Percentiles rank a stretch among this genome's conserved stretches.
phyloP scores from a whole-genome alignment of 306 rosid genomes.

The Cotoneaster glaucophyllus region DNA sequence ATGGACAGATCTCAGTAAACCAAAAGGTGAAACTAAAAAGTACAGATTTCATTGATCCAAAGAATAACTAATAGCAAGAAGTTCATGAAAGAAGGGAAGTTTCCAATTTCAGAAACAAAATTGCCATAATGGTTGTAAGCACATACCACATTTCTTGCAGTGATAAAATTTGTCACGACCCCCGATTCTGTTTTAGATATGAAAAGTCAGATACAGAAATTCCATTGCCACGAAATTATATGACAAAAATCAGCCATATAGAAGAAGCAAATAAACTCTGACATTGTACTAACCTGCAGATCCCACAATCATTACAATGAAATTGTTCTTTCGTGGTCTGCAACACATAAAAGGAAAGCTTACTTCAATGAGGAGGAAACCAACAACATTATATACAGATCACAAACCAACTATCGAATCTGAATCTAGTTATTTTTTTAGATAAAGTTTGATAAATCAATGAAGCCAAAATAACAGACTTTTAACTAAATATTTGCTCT shows the following conservation, averaged over 20 bases:
- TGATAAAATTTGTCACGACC: conserved; percentile 79
- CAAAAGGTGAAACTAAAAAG: not conserved
- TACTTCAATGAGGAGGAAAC: conserved; percentile 8
- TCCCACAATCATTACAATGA: conserved; percentile 96
- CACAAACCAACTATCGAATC: conserved; percentile 6
- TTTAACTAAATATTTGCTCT: not conserved
- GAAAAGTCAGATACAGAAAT: conserved; percentile 14
- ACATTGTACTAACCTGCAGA: conserved; percentile 64
- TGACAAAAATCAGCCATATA: not conserved
- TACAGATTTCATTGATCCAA: not conserved
- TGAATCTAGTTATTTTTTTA: conserved; percentile 11
- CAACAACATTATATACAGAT: conserved; percentile 6
- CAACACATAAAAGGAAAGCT: conserved; percentile 11
- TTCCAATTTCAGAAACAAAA: not conserved
- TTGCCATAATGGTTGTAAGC: conserved; percentile 9
- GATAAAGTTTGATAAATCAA: not conserved
- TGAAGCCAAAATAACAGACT: conserved; percentile 3
- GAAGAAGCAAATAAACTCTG: not conserved
- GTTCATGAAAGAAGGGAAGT: not conserved
- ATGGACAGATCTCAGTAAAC: not conserved
- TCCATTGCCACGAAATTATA: conserved; percentile 17
- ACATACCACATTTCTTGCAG: conserved; percentile 91
- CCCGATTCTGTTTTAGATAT: conserved; percentile 60
- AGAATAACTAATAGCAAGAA: not conserved
- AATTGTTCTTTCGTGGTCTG: conserved; percentile 72